These are phyloP conservation scores for Alternaria panax DNA, from an alignment of 2,329 filamentous ascomycete species.

Conservation along the genomic window DNA sequence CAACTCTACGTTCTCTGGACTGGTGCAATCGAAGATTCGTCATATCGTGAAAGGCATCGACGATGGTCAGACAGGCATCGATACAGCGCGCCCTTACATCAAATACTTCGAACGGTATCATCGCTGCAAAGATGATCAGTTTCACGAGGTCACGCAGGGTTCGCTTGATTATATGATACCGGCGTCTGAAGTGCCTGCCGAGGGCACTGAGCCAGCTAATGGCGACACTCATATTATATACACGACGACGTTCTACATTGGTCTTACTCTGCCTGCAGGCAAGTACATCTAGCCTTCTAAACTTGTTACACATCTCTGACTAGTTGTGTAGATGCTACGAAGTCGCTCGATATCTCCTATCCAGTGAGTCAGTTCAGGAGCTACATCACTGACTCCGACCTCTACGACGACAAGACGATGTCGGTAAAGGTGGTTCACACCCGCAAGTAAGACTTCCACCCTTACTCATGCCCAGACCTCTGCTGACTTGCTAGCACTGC, in stretches of 20 bases:
- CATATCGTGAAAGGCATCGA: conserved; percentile 85
- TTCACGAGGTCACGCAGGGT: conserved; percentile 68
- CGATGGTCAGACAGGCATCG: conserved; percentile 74
- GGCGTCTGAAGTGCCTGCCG: conserved; percentile 56
- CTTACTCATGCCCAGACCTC: neutral
- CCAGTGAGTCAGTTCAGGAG: conserved; percentile 87
- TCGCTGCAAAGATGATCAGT: conserved; percentile 68
- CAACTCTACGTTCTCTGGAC: conserved; percentile 86
- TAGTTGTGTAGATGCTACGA: conserved; percentile 61
- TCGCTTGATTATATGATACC: conserved; percentile 67
- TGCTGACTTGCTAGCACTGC: conserved; percentile 68
- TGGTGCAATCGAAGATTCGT: conserved; percentile 92
- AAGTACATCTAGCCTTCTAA: conserved; percentile 45
- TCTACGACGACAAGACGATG: conserved; percentile 77
- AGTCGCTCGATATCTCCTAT: conserved; percentile 77
- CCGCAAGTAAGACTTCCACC: conserved; percentile 72
- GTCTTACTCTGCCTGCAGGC: conserved; percentile 80
- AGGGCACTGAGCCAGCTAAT: conserved; percentile 42
- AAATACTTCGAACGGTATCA: conserved; percentile 90
- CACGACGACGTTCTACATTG: conserved; percentile 94
- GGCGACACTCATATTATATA: conserved; percentile 67
- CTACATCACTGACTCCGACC: conserved; percentile 77
- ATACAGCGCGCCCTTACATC: conserved; percentile 87
- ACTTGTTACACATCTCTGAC: conserved; percentile 9
- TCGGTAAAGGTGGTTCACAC: conserved; percentile 83